Percentiles rank a stretch among this genome's conserved stretches.
Evolutionary conservation across 768 basidiomycete genomes (phyloP).

Genomic region (Tulasnella sp.): DNA sequence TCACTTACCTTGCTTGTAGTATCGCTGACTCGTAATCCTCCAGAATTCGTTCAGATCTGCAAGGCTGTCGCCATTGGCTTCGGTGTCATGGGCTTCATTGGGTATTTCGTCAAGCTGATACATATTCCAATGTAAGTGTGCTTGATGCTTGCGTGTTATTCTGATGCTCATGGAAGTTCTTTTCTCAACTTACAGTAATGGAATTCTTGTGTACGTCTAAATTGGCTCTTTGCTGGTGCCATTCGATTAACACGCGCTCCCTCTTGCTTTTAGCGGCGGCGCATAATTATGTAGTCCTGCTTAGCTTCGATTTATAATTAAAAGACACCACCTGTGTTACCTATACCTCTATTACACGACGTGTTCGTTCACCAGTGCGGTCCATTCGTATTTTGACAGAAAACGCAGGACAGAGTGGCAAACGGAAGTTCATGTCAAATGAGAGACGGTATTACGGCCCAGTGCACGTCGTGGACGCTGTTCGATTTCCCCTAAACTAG

Average conservation of each 20-base stretch:
- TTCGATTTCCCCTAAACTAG: neutral
- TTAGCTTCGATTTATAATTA: neutral
- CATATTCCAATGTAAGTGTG: constrained; percentile 92
- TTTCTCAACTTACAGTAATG: neutral
- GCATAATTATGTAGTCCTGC: neutral
- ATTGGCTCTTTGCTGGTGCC: neutral
- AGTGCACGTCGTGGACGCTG: neutral
- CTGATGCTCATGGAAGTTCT: neutral
- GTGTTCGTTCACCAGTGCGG: no score
- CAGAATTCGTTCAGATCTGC: constrained; percentile 94
- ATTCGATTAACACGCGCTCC: neutral
- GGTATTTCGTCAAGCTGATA: constrained; percentile 97
- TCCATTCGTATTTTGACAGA: no score
- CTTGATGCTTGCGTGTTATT: neutral
- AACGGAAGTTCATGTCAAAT: no score
- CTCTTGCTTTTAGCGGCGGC: constrained; percentile 2
- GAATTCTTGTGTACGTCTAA: constrained; percentile 20
- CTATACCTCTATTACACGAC: neutral
- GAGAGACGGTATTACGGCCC: no score
- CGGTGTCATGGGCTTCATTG: constrained; percentile 98
- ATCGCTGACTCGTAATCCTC: neutral
- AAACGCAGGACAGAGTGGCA: no score
- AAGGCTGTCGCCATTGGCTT: constrained; percentile 96
- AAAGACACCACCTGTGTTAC: neutral
- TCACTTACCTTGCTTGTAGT: neutral